phyloP scores from a whole-genome alignment of 306 rosid species.

The Vicia sativa region DNA sequence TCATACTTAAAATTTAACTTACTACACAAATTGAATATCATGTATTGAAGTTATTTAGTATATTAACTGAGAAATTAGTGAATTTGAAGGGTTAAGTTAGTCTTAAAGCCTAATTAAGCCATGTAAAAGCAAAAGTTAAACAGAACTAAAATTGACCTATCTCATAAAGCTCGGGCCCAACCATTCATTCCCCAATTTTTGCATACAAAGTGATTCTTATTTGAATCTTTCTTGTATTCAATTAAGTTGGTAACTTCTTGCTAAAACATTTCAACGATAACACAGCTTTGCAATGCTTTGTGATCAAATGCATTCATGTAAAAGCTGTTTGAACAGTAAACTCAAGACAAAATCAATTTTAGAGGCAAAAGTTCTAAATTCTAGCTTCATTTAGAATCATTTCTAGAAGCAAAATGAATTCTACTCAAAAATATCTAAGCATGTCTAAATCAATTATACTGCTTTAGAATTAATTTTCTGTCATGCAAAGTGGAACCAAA shows the following conservation, averaged over 20 bases:
- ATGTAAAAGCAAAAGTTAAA: neutral
- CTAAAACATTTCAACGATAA: neutral
- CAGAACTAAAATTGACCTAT: neutral
- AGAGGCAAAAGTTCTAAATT: neutral
- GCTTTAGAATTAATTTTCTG: no score
- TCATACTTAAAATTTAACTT: constrained; percentile 5
- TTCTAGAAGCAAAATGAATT: neutral
- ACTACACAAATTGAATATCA: neutral
- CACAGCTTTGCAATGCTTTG: neutral
- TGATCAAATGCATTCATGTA: neutral
- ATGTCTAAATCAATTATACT: neutral
- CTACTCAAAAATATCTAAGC: neutral
- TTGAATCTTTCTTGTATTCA: neutral
- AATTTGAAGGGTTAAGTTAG: constrained; percentile 11
- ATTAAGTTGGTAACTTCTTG: neutral
- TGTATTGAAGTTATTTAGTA: neutral
- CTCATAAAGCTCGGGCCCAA: constrained; percentile 3
- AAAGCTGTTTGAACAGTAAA: no score
- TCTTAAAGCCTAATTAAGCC: neutral
- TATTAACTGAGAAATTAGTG: neutral
- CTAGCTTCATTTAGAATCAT: neutral
- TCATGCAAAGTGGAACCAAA: neutral
- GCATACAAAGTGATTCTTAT: neutral
- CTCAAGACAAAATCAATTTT: neutral
- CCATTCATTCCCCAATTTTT: neutral